Conservation (phyloP, 148 eudicot genomes). For the Amaranthus hypochondriacus region DNA sequence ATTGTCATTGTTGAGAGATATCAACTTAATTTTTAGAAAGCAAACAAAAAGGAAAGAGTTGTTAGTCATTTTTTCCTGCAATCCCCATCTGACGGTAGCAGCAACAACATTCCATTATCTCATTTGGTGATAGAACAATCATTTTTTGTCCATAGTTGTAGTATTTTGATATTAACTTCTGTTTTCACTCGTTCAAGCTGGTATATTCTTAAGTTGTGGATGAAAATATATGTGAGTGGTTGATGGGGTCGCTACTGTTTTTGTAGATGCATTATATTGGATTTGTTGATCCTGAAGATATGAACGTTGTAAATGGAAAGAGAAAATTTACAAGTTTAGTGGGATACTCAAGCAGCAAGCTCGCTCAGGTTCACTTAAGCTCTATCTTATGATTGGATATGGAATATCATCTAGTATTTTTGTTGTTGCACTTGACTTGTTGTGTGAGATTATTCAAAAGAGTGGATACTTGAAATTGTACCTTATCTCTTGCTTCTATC, state of each 20-base stretch:
- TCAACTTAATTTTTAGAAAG: too few relatives aligned
- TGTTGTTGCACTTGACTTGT: neutral
- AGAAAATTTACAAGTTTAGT: conserved; percentile 75
- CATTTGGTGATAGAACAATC: too few relatives aligned
- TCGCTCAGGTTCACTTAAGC: conserved; percentile 67
- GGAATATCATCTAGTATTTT: neutral
- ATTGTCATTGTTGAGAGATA: too few relatives aligned
- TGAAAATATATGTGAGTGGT: neutral
- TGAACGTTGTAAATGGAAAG: conserved; percentile 69
- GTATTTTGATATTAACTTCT: too few relatives aligned
- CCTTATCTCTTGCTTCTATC: neutral
- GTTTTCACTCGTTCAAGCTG: neutral
- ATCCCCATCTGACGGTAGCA: too few relatives aligned
- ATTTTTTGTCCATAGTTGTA: too few relatives aligned
- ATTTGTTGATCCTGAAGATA: conserved; percentile 94
- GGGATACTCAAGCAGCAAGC: conserved; percentile 89
- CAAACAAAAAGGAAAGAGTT: too few relatives aligned
- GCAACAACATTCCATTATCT: too few relatives aligned
- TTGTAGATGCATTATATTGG: conserved; percentile 84
- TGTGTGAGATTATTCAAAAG: neutral
- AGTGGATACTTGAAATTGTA: neutral
- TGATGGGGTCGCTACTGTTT: neutral
- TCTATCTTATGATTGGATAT: neutral
- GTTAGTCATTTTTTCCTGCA: too few relatives aligned
- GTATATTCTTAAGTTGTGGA: neutral